Conservation (phyloP, 805 yeast genomes). For the Metschnikowia noctiluminum region DNA sequence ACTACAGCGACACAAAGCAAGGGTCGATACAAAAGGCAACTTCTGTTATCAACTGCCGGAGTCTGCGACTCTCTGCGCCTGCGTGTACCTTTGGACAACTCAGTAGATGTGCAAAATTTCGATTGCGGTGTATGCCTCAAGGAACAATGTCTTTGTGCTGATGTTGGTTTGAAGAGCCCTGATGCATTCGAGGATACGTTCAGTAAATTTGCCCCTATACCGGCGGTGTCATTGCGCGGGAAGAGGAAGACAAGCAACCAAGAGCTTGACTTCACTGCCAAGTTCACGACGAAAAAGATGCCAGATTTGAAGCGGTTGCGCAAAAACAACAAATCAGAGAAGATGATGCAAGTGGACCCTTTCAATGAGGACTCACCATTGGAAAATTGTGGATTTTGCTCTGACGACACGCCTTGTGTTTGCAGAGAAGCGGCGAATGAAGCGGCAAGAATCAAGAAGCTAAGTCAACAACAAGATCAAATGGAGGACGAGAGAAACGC, state of each 20-base stretch:
- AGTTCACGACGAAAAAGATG: slow-evolving; percentile 32
- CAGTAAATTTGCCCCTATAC: slow-evolving; percentile 52
- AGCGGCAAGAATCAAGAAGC: slow-evolving; percentile 37
- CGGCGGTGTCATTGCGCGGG: slow-evolving; percentile 60
- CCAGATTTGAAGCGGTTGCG: slow-evolving; percentile 37
- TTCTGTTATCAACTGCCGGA: not conserved
- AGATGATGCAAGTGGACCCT: slow-evolving; percentile 2
- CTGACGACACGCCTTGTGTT: slow-evolving; percentile 88
- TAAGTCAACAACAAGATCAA: slow-evolving; percentile 18
- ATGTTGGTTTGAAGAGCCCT: slow-evolving; percentile 40
- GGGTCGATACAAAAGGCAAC: slow-evolving; percentile 1
- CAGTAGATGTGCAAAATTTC: slow-evolving; percentile 22
- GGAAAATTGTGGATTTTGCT: slow-evolving; percentile 90
- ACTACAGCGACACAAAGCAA: not conserved
- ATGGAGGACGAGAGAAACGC: slow-evolving; percentile 15
- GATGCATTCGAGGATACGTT: slow-evolving; percentile 31
- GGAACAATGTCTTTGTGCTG: slow-evolving; percentile 66
- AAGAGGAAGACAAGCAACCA: slow-evolving; percentile 21
- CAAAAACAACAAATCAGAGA: slow-evolving; percentile 7
- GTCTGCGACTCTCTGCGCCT: not conserved
- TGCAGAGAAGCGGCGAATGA: slow-evolving; percentile 75
- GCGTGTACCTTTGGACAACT: not conserved
- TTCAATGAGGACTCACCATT: slow-evolving; percentile 48
- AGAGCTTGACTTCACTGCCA: slow-evolving; percentile 59
- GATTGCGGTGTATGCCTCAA: slow-evolving; percentile 67